Evolutionary conservation across 768 basidiomycete species (phyloP).

Genomic region (Cystobasidium tubakii): DNA sequence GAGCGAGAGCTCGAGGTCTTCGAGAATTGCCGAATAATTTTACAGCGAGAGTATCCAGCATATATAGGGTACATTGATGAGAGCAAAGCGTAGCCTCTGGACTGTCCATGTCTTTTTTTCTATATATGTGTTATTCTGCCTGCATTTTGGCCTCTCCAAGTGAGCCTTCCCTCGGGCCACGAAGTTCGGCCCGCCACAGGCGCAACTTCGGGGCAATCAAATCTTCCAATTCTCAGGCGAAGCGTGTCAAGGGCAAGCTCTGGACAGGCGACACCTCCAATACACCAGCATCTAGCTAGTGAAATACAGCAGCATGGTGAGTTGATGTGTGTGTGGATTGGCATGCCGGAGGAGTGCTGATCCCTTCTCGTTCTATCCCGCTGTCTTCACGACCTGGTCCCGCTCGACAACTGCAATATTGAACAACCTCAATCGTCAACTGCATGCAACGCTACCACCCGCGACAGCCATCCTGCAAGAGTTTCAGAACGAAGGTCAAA

Average conservation of each 20-base stretch:
- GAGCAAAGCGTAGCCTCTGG: no score
- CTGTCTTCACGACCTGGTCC: no score
- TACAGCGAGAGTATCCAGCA: no score
- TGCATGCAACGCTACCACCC: not conserved
- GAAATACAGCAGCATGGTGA: constrained; percentile 24
- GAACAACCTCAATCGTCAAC: not conserved
- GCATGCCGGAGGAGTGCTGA: not conserved
- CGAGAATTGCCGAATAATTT: no score
- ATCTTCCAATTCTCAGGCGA: not conserved
- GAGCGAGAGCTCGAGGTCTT: no score
- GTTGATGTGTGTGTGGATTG: not conserved
- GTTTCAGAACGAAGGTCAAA: constrained; percentile 92
- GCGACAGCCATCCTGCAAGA: constrained; percentile 85
- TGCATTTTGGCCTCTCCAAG: not conserved
- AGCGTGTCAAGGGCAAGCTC: not conserved
- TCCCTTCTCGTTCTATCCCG: not conserved
- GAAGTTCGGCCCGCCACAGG: no score
- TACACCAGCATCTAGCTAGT: constrained; percentile 2
- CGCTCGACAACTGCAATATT: not conserved
- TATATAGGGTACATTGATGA: no score
- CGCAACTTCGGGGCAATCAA: not conserved
- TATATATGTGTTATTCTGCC: not conserved
- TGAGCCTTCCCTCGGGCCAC: constrained; percentile 22
- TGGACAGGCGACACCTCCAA: not conserved
- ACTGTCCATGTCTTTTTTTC: not conserved